Evolutionary conservation across 257 asterid genomes (phyloP), one percentile per base, ranked within the genome.

Genomic region (Fraxinus americana): DNA sequence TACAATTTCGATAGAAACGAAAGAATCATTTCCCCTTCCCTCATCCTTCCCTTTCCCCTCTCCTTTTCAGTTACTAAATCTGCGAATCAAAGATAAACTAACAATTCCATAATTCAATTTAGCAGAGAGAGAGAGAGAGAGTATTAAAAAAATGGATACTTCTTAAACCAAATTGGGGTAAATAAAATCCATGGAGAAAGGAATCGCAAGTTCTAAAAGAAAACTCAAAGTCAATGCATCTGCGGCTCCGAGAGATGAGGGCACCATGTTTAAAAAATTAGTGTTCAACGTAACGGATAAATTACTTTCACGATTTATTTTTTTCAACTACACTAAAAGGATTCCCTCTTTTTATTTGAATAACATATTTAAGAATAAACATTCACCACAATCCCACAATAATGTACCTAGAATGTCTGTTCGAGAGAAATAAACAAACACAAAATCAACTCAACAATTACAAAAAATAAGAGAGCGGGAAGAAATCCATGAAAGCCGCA

Each of bases 401-500:
- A 59, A 23, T 23, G 13, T 21, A 59, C 67, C 67, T 1, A 21
- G 4, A 21, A 59, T 59, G 5, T 7, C 14, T 59, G 14, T 59
- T 59, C 5, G 13, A 7, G 11, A 21, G 67, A 8, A 21, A 23
- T 5, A 59, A 21, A 59, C 4, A 59, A 21, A 59, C 67, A 59
- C 32, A 59, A 57, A 57, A 7, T 59, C 67, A 59, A 21, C 32
- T 21, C 30, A 59, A n/a, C 67, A 21, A 21, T 59, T 59, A 59
- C 67, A 59, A 21, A 59, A 59, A 7, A 21, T 10, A 59, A 6
- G 5, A 12, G 16, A 43, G 2, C 67, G 59, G 59, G 59, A 43
- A 67, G 30, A 66, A 32, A 29, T 39, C 76, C 71, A 35, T 4
- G 34, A 35, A 73, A 43, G 79, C 82, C 72, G 27, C 17, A 54